phyloP scores from a whole-genome alignment of 2,329 filamentous ascomycete genomes.

The Alternaria gaisen region DNA sequence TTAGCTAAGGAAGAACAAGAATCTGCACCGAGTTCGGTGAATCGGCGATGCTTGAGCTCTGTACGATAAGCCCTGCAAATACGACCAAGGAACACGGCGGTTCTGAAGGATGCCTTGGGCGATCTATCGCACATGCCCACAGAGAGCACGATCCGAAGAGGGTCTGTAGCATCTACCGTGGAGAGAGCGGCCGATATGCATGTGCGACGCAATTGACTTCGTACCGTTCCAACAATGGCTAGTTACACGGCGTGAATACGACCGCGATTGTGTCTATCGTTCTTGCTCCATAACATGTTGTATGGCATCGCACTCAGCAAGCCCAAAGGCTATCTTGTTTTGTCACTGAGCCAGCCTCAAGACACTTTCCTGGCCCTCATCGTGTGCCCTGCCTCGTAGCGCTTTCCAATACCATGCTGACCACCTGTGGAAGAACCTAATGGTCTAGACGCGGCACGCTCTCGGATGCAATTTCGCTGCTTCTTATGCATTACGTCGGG shows the following conservation, averaged over 20 bases:
- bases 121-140: not conserved
- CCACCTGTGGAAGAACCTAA: not conserved
- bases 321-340: not conserved
- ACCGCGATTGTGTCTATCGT: not conserved
- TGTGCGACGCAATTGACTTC: not conserved
- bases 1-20: constrained; percentile 15
- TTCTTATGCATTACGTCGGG: not conserved
- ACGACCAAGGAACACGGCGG: not conserved
- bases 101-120: not conserved
- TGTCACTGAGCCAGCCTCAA: not conserved
- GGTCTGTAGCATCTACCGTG: not conserved
- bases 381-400: not conserved
- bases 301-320: not conserved
- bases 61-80: not conserved
- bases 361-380: not conserved
- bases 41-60: not conserved
- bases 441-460: not conserved
- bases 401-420: not conserved
- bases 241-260: not conserved
- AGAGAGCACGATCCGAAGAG: not conserved
- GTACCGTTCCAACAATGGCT: not conserved
- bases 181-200: not conserved
- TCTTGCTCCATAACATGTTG: not conserved
- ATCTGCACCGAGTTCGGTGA: not conserved
- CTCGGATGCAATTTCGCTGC: constrained; percentile 1